Base-by-base conservation (phyloP, 306 rosid species). In the Lablab purpureus region DNA sequence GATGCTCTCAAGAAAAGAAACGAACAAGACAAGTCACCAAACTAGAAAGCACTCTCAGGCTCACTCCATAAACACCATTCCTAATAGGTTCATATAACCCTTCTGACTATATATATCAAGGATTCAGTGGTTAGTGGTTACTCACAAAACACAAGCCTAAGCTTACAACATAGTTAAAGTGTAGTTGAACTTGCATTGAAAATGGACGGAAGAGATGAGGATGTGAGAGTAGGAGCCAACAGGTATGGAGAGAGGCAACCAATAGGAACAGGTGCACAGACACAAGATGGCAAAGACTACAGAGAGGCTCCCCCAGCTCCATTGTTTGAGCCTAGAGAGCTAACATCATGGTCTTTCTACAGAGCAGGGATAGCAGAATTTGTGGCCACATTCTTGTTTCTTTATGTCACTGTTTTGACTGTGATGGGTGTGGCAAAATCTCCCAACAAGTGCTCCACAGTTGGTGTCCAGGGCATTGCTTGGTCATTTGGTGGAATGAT, bases 401-500 rank as follows among this genome's bases (percentile, higher is more conserved):
- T 67, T 21, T 67, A 67, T 67, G 17, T 67, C 32, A 67, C 72
- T 19, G 72, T 67, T 67, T 41, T 67, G 36, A 67, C 72, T 1
- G 72, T 67, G 52, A 67, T 67, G 72, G 72, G 72, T 19, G 72
- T 67, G 3, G 72, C 52, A 67, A 67, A 67, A 41, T 67, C 72
- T 67, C 52, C 72, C 72, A 30, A 1, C 54, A 84, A 84, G 68
- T 84, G 87, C 63, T 70, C 87, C 10, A 54, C 87, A 4, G 87
- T 84, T 11, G 87, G 87, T 4, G 77, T 76, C 45, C 87, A 84
- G 65, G 85, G 87, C 68, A 84, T 84, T 47, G 87, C 87, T 45
- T 84, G 87, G 87, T 81, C 87, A 30, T 84, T 84, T 58, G 87
- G 87, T 27, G 87, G 87, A 14, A 84, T 80, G 87, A 84, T 84